Conservation (phyloP, 1,284 basidiomycete genomes). For the Dichomitus squalens region DNA sequence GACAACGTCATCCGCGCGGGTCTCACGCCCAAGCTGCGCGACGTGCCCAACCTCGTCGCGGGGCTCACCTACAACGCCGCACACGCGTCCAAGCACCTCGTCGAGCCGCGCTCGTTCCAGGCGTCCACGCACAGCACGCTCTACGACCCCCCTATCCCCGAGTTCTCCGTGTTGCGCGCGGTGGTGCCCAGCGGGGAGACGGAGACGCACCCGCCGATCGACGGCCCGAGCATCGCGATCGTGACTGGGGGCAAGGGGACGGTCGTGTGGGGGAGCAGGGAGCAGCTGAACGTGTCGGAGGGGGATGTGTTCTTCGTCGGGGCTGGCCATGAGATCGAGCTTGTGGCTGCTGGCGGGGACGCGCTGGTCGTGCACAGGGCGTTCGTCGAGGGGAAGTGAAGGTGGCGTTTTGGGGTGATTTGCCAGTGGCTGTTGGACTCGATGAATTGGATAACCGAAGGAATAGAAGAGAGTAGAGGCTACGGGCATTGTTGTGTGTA, state of each 20-base stretch:
- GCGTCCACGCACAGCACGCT: conserved; percentile 45
- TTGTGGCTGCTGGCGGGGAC: conserved; percentile 42
- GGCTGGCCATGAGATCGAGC: conserved; percentile 62
- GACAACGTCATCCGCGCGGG: conserved; percentile 99
- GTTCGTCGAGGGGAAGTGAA: conserved; percentile 30
- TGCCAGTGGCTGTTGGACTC: not conserved
- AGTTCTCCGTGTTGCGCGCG: conserved; percentile 86
- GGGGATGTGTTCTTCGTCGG: conserved; percentile 89
- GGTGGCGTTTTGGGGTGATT: not conserved
- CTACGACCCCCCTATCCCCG: conserved; percentile 95
- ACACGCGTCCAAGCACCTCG: conserved; percentile 68
- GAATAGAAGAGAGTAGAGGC: too few relatives aligned
- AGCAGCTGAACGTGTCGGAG: conserved; percentile 49
- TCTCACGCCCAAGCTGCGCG: conserved; percentile 94
- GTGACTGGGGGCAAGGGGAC: conserved; percentile 72
- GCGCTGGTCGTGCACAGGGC: conserved; percentile 41
- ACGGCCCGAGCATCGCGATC: conserved; percentile 87
- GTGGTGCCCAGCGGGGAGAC: conserved; percentile 47
- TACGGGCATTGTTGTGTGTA: too few relatives aligned
- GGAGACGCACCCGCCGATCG: conserved; percentile 63
- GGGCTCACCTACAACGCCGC: conserved; percentile 88
- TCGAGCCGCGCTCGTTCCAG: conserved; percentile 60
- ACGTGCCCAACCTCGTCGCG: conserved; percentile 86
- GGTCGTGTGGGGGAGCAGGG: conserved; percentile 46
- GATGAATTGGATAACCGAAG: too few relatives aligned